Evolutionary conservation across 345 rosid species (phyloP).

Genomic region (Raphanus raphanistrum): DNA sequence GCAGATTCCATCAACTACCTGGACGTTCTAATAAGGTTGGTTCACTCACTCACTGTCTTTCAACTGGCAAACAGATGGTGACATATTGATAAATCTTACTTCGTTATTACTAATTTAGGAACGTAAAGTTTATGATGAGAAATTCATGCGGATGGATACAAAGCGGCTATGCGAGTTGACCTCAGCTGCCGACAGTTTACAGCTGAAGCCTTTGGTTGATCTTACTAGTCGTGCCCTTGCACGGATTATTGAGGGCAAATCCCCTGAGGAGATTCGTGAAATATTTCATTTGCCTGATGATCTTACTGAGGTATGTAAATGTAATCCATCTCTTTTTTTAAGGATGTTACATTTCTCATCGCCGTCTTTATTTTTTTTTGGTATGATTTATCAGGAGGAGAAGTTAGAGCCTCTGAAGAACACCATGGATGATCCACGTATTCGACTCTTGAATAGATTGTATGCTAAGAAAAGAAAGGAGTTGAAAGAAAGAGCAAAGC

Average conservation of each 20-base stretch:
- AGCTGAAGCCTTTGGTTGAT: constrained; percentile 89
- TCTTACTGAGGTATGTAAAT: constrained; percentile 78
- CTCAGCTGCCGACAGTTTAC: constrained; percentile 97
- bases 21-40: constrained; percentile 92
- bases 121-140: constrained; percentile 81
- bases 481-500: constrained; percentile 70
- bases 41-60: constrained; percentile 13
- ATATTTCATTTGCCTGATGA: constrained; percentile 96
- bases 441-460: constrained; percentile 79
- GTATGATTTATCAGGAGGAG: constrained; percentile 61
- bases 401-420: constrained; percentile 90
- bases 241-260: constrained; percentile 85
- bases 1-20: constrained; percentile 86
- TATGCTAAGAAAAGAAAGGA: constrained; percentile 93
- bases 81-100: not conserved
- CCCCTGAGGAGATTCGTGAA: constrained; percentile 92
- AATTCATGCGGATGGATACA: constrained; percentile 88
- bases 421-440: constrained; percentile 87
- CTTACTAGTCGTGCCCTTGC: constrained; percentile 96
- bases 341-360: constrained; percentile 6
- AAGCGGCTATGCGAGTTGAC: constrained; percentile 90
- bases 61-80: constrained; percentile 12
- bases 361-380: constrained; percentile 7
- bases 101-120: no score
- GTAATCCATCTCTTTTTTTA: constrained; percentile 14